Base-by-base conservation (phyloP, 2,329 filamentous ascomycete genomes). In the Hypoxylon sp. region DNA sequence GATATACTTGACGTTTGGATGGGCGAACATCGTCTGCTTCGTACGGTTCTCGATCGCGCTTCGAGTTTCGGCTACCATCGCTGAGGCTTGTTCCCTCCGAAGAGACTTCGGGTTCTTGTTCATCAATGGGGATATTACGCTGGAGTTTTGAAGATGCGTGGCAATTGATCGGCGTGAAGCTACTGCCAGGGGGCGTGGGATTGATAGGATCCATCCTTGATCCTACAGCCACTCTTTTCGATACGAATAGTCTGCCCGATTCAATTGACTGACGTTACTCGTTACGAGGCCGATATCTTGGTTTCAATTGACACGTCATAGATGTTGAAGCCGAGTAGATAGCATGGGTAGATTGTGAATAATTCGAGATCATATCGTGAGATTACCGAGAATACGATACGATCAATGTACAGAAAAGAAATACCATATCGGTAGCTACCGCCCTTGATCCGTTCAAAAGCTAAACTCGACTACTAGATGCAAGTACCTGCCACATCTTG, bases 1-100 rank as follows among this genome's bases (percentile, higher is more conserved):
- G 48, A 13, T 56, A 43, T 26, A 49, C 20, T 24, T 62, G 58
- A 8, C 51, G 64, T 43, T 59, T 69, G 24, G 51, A 22, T 44
- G 19, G 48, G 15, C 28, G 57, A 20, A 53, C 17, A 61, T 28
- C 19, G 17, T 50, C 34, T 6, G 52, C 51, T 39, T 56, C 55
- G 20, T 57, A 4, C 47, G 20, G 3, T 17, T 8, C 39, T 19
- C 44, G 53, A 41, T 28, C 52, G 19, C 59, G 62, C 51, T 68
- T 68, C 19, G 28, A 47, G 24, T 24, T 13, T 24, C 17, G 62
- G 19, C 17, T n/a, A 19, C 50, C 39, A 34, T 7, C 20, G 20
- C 39, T 11, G 10, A 50, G 11, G 19, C 26, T 28, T 20, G 47
- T 11, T 30, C 15, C 26, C 34, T n/a, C 20, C 24, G 20, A 22